Conservation (phyloP, 75 land plant species). For the Sequoiadendron giganteum region DNA sequence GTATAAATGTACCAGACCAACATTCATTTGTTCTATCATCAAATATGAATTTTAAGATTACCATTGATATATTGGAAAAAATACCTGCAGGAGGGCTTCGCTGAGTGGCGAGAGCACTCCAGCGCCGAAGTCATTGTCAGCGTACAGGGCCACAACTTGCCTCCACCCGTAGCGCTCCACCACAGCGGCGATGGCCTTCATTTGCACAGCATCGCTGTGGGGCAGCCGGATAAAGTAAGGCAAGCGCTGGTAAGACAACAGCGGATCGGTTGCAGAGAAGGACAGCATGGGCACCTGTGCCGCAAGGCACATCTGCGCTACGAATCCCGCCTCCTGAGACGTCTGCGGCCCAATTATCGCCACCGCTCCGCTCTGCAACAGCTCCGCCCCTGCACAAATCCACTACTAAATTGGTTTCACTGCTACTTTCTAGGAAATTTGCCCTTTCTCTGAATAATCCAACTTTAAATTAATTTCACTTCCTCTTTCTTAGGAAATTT, state of each 20-base stretch:
- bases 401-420: neutral
- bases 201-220: conserved; percentile 47
- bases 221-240: conserved; percentile 48
- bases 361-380: conserved; percentile 26
- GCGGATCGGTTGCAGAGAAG: conserved; percentile 44
- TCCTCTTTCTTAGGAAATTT: too few relatives aligned
- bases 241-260: conserved; percentile 23
- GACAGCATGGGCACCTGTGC: conserved; percentile 52
- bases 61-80: too few relatives aligned
- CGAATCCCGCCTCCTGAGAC: conserved; percentile 30
- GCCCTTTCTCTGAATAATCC: neutral
- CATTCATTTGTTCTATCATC: too few relatives aligned
- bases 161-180: conserved; percentile 42
- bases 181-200: conserved; percentile 33
- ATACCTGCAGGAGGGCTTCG: conserved; percentile 25
- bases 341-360: conserved; percentile 57
- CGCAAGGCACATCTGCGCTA: conserved; percentile 32
- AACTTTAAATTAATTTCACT: too few relatives aligned
- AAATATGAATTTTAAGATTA: too few relatives aligned
- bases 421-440: neutral
- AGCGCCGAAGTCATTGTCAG: conserved; percentile 38
- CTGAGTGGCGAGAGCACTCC: conserved; percentile 28
- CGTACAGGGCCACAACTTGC: conserved; percentile 34
- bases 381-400: conserved; percentile 30
- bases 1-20: too few relatives aligned